phyloP scores from a whole-genome alignment of 2,329 filamentous ascomycete genomes.

The Ophiocordyceps sinensis region DNA sequence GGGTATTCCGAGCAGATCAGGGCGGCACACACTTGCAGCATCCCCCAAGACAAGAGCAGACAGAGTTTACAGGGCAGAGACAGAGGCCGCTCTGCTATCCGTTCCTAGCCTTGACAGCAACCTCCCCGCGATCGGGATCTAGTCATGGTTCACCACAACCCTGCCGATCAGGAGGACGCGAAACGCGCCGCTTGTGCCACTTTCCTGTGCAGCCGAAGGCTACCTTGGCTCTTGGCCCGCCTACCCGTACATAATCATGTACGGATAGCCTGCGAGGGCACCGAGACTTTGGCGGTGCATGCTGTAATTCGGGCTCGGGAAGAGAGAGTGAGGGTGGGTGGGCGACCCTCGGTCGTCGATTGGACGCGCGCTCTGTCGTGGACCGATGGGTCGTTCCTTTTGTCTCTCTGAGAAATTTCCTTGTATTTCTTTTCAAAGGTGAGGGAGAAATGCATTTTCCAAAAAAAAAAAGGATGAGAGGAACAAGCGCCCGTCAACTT shows the following conservation, averaged over 20 bases:
- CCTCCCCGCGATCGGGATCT: slow-evolving; percentile 3
- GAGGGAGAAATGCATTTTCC: no score
- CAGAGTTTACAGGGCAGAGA: background rate
- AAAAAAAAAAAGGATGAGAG: no score
- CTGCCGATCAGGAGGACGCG: slow-evolving; percentile 1
- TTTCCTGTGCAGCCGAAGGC: background rate
- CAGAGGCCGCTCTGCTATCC: background rate
- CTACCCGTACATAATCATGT: background rate
- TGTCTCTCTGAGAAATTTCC: no score
- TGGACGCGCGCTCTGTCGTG: no score
- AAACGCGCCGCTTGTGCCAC: background rate
- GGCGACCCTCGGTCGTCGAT: no score
- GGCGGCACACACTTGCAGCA: background rate
- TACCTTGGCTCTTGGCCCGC: background rate
- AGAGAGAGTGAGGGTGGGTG: no score
- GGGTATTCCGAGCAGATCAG: no score
- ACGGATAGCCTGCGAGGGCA: background rate
- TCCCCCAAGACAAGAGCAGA: background rate
- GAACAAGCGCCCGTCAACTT: no score
- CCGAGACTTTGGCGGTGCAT: background rate
- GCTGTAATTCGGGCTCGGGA: background rate
- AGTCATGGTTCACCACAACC: background rate
- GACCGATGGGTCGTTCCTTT: no score
- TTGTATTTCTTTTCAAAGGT: no score
- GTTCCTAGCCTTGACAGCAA: background rate